Evolutionary conservation across 352 stramenopile species (phyloP).

Genomic region (Elongisporangium anandrum): DNA sequence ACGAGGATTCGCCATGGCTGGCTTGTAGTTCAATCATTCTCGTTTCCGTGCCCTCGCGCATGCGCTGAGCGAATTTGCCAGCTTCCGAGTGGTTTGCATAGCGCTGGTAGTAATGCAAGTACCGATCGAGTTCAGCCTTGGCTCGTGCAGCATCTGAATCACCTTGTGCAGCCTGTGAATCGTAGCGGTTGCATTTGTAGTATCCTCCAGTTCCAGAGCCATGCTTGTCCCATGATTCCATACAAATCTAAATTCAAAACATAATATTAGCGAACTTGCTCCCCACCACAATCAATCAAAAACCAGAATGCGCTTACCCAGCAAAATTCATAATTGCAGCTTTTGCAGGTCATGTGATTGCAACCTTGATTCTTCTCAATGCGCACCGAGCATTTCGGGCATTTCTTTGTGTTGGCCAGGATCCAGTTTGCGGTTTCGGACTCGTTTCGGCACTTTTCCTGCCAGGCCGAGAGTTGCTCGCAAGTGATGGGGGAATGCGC

Average conservation of each 20-base stretch:
- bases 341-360: slow-evolving; percentile 99
- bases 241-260: slow-evolving; percentile 72
- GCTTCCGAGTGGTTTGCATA: slow-evolving; percentile 96
- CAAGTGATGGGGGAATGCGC: slow-evolving; percentile 94
- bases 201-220: slow-evolving; percentile 96
- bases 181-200: slow-evolving; percentile 99
- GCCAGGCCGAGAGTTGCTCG: slow-evolving; percentile 91
- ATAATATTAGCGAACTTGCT: neutral
- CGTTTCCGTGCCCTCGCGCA: slow-evolving; percentile 93
- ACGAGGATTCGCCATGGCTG: slow-evolving; percentile 86
- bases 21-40: slow-evolving; percentile 96
- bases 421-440: slow-evolving; percentile 99
- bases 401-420: slow-evolving; percentile 99
- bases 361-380: slow-evolving; percentile 99
- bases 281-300: neutral
- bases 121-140: slow-evolving; percentile 97
- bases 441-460: slow-evolving; percentile 97
- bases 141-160: slow-evolving; percentile 89
- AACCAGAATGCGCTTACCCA: slow-evolving; percentile 62
- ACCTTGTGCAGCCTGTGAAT: slow-evolving; percentile 41
- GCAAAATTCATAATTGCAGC: slow-evolving; percentile 96
- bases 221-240: slow-evolving; percentile 95
- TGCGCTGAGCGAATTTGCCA: slow-evolving; percentile 96
- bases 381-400: slow-evolving; percentile 96
- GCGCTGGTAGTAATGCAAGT: slow-evolving; percentile 99